Evolutionary conservation across 2,329 filamentous ascomycete species (phyloP).

Genomic region (Achaetomium macrosporum): DNA sequence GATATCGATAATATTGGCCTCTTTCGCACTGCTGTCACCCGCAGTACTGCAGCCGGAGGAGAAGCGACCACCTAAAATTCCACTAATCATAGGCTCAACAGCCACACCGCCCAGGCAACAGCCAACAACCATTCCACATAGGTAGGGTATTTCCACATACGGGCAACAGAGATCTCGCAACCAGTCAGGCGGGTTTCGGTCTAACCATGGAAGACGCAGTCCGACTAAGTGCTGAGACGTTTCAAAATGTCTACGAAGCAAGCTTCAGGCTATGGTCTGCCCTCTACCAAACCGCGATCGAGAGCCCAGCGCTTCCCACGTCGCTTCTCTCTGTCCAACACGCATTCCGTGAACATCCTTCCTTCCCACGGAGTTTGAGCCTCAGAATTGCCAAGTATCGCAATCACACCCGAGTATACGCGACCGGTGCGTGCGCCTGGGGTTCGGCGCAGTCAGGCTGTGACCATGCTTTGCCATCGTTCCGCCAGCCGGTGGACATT

Average conservation of each 20-base stretch:
- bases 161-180: too few species aligned
- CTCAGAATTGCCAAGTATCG: neutral
- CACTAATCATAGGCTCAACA: too few species aligned
- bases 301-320: neutral
- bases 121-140: too few species aligned
- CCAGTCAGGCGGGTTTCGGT: too few species aligned
- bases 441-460: slow-evolving; percentile 1
- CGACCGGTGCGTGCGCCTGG: slow-evolving; percentile 1
- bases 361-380: slow-evolving; percentile 1
- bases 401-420: neutral
- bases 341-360: slow-evolving; percentile 5
- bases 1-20: too few species aligned
- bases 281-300: slow-evolving; percentile 1
- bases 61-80: too few species aligned
- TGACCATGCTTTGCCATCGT: neutral
- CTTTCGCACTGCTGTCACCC: too few species aligned
- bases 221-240: neutral
- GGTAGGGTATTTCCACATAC: too few species aligned
- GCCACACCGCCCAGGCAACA: too few species aligned
- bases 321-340: neutral
- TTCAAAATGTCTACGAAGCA: slow-evolving; percentile 3
- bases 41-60: too few species aligned
- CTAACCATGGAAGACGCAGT: slow-evolving; percentile 4
- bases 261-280: slow-evolving; percentile 8
- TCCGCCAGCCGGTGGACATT: slow-evolving; percentile 4